Percentiles rank a stretch among this genome's conserved stretches.
Conservation (phyloP, 2,329 filamentous ascomycete genomes). For the Ceratocystis alfenasii region DNA sequence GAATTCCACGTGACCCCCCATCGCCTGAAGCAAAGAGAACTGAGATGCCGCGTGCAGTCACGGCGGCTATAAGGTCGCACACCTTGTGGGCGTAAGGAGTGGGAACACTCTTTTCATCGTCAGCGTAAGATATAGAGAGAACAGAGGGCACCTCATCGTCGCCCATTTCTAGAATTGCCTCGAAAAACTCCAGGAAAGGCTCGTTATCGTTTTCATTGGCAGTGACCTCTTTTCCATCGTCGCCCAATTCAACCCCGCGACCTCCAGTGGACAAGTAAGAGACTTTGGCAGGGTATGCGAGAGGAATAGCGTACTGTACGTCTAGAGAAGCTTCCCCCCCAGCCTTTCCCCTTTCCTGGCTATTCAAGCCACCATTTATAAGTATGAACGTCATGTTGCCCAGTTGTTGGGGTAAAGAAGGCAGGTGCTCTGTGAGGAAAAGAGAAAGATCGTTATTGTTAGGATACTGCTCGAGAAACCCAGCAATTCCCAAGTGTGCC, state of each 20-base stretch:
- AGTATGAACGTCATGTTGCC: conserved; percentile 34
- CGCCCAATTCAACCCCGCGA: conserved; percentile 33
- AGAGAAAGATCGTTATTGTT: conserved; percentile 33
- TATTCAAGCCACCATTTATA: conserved; percentile 37
- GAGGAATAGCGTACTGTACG: conserved; percentile 37
- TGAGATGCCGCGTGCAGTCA: conserved; percentile 41
- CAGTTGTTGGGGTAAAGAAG: conserved; percentile 29
- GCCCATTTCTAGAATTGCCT: conserved; percentile 36
- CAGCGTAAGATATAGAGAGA: conserved; percentile 46
- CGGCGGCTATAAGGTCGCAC: conserved; percentile 42
- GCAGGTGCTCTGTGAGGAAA: conserved; percentile 32
- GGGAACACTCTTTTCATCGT: conserved; percentile 46
- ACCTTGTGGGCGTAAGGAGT: conserved; percentile 40
- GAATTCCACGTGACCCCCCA: conserved; percentile 35
- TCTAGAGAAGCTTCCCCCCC: conserved; percentile 39
- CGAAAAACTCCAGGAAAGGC: conserved; percentile 44
- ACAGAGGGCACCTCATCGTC: conserved; percentile 42
- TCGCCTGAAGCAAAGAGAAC: conserved; percentile 43
- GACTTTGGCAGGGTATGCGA: conserved; percentile 36
- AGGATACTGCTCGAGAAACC: conserved; percentile 40
- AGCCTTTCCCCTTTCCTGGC: conserved; percentile 30
- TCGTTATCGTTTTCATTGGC: conserved; percentile 37
- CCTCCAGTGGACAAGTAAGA: conserved; percentile 38
- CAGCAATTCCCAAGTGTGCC: conserved; percentile 35
- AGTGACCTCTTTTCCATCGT: conserved; percentile 30